Evolutionary conservation across 495 filamentous ascomycete species (phyloP).

Genomic region (Lophium mytilinum): DNA sequence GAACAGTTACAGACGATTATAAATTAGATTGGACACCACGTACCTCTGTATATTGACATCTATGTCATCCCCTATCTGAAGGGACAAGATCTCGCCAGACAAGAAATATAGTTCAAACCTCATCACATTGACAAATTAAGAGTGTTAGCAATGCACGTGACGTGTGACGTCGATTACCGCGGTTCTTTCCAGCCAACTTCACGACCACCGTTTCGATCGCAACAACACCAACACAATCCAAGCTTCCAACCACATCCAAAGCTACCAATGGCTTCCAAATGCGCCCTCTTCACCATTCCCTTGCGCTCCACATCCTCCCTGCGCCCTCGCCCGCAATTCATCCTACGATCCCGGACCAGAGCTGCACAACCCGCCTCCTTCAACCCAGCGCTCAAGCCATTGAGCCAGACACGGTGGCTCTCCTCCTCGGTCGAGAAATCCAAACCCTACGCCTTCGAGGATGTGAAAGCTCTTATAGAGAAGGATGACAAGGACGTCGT

Average conservation of each 20-base stretch:
- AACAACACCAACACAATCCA: neutral
- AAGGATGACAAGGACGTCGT: conserved; percentile 29
- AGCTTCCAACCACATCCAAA: neutral
- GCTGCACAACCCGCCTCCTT: no score
- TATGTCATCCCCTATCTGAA: no score
- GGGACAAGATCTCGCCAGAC: no score
- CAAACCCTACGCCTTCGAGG: conserved; percentile 13
- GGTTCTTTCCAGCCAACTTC: neutral
- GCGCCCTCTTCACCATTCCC: conserved; percentile 4
- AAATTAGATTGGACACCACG: no score
- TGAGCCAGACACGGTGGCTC: conserved; percentile 9
- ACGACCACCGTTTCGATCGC: neutral
- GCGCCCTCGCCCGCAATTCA: neutral
- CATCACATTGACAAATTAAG: no score
- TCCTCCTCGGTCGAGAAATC: conserved; percentile 3
- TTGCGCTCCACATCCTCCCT: neutral
- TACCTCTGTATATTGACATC: no score
- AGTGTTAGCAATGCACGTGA: no score
- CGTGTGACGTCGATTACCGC: no score
- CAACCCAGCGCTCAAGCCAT: no score
- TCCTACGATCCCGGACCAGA: neutral
- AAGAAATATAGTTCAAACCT: no score
- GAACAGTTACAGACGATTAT: no score
- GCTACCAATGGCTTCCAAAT: conserved; percentile 12
- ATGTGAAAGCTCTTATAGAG: conserved; percentile 5